These are phyloP conservation scores for Coniochaeta ligniaria DNA, from an alignment of 2,329 filamentous ascomycete species.

Conservation along the genomic window DNA sequence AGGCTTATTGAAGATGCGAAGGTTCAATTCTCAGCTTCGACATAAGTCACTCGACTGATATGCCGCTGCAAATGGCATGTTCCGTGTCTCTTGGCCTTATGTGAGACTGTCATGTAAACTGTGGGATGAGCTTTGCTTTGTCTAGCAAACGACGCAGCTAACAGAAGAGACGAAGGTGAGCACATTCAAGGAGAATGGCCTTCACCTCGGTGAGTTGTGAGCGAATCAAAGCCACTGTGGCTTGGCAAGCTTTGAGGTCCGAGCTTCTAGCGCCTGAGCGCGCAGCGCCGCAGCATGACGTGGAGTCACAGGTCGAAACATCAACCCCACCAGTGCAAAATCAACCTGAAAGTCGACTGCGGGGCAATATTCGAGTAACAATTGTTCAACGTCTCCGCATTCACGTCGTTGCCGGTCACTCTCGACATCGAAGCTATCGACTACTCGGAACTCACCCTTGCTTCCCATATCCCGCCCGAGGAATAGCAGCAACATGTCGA, in stretches of 20 bases:
- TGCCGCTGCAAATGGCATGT: background rate
- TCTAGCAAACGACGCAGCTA: too few species aligned
- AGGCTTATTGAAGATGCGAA: background rate
- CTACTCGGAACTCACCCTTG: background rate
- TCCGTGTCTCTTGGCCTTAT: background rate
- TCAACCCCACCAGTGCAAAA: background rate
- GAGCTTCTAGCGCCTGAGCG: background rate
- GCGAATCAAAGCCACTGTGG: background rate
- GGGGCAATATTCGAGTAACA: background rate
- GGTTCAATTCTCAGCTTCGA: too few species aligned
- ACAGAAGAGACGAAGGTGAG: background rate
- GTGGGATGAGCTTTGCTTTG: too few species aligned
- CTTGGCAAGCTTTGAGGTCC: background rate
- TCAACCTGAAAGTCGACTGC: background rate
- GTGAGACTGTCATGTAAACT: too few species aligned
- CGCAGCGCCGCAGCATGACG: background rate
- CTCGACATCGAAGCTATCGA: slow-evolving; percentile 6
- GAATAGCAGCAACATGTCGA: slow-evolving; percentile 57
- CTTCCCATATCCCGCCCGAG: background rate
- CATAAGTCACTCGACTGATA: background rate
- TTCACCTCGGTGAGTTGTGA: background rate
- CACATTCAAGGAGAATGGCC: background rate
- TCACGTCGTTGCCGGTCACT: background rate
- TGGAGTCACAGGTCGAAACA: background rate
- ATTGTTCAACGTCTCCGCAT: background rate